Evolutionary conservation across 345 rosid species (phyloP), one percentile per base, ranked within the genome.

Genomic region (Arabis alpina): DNA sequence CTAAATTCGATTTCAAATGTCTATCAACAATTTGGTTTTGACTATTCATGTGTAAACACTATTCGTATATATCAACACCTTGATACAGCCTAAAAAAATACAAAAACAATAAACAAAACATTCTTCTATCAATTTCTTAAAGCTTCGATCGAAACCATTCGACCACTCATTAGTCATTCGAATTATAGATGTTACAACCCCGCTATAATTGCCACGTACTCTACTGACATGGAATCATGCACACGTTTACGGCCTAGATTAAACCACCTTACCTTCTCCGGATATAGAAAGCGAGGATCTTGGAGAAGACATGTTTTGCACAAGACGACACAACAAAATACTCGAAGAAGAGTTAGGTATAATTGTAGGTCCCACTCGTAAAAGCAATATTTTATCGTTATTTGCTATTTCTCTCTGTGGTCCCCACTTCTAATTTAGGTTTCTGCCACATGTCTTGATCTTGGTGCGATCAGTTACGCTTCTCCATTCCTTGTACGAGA

Each of bases 331-430:
- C 6, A 52, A 59, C 45, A 40, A 48, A 73, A 40, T 15, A n/a
- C 54, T 65, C 72, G 40, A 40, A 60, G 53, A 12, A 1, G 40
- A 54, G 47, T 60, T 75, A 61, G 40, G 64, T 75, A 27, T 27
- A 19, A 1, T 54, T 4, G 12, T 8, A 19, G 74, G 74, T 45
- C 78, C 78, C 68, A 67, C 50, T 11, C 50, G 40, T 8, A 43
- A 74, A 74, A 74, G 78, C 27, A 60, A 52, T 67, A 74, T 67
- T 60, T 74, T 74, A 74, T 67, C 78, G 73, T 74, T 74, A 60
- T 74, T 36, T 60, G 53, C 13, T 5, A 11, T 36, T 8, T 36
- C 40, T 36, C 27, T 8, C 3, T 44, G 51, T 67, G 63, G 63
- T 53, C 51, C 55, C 61, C 42, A 8, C 14, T 19, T 56, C 11